phyloP scores from a whole-genome alignment of 768 basidiomycete species.

The Tephrocybe sp. region DNA sequence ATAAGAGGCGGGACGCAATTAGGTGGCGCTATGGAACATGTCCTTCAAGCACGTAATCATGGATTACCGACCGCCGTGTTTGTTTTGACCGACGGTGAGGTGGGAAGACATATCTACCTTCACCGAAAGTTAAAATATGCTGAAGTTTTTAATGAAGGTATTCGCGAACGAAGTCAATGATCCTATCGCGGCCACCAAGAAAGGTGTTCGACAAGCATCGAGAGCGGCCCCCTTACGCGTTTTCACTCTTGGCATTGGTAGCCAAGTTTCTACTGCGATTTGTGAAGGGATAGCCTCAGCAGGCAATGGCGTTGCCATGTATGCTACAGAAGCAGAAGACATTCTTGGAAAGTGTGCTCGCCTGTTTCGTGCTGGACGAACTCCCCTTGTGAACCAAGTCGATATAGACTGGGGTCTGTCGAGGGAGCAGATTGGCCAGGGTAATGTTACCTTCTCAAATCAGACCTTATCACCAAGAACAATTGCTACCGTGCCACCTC shows the following conservation, averaged over 20 bases:
- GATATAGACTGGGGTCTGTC: constrained; percentile 49
- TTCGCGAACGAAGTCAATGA: constrained; percentile 14
- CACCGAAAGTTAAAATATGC: background rate
- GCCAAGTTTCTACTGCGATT: constrained; percentile 43
- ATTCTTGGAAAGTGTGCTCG: constrained; percentile 47
- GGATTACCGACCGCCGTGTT: constrained; percentile 47
- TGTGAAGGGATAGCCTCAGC: constrained; percentile 52
- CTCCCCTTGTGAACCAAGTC: constrained; percentile 42
- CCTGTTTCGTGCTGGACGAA: constrained; percentile 50
- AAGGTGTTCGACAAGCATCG: constrained; percentile 31
- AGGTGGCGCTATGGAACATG: constrained; percentile 33
- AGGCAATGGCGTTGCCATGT: constrained; percentile 50
- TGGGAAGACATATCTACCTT: constrained; percentile 19
- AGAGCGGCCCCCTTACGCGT: constrained; percentile 39
- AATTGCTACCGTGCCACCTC: constrained; percentile 24
- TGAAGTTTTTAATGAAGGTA: constrained; percentile 14
- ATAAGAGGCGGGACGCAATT: constrained; percentile 57
- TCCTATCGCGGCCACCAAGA: constrained; percentile 21
- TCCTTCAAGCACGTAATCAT: constrained; percentile 32
- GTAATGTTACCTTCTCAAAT: constrained; percentile 17
- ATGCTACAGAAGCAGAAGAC: constrained; percentile 42
- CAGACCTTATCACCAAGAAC: constrained; percentile 16
- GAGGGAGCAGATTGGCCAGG: constrained; percentile 17
- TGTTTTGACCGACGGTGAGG: constrained; percentile 57
- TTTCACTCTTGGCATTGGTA: constrained; percentile 60